phyloP scores from a whole-genome alignment of 495 filamentous ascomycete species.

The Penicillium pancosmium region DNA sequence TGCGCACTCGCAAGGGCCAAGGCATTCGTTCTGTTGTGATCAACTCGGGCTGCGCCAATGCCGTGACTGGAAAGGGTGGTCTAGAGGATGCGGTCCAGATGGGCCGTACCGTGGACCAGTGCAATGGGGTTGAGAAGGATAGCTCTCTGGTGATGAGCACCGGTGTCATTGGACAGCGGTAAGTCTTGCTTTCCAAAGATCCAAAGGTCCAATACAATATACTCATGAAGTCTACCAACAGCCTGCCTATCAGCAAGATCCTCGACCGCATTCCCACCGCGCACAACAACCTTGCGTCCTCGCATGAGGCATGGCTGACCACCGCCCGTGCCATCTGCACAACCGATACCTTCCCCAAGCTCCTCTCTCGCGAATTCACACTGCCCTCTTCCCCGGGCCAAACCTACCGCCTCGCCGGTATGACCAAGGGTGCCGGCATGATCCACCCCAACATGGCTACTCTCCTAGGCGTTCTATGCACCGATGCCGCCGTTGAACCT shows the following conservation, averaged over 20 bases:
- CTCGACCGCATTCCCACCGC: constrained; percentile 77
- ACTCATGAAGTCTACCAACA: constrained; percentile 26
- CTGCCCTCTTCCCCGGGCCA: constrained; percentile 76
- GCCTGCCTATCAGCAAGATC: constrained; percentile 91
- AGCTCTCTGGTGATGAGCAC: constrained; percentile 95
- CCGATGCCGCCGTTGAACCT: constrained; percentile 81
- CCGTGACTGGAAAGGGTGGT: constrained; percentile 90
- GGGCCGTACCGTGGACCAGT: constrained; percentile 75
- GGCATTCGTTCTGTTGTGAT: constrained; percentile 83
- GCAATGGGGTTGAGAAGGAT: constrained; percentile 61
- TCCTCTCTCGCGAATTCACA: constrained; percentile 79
- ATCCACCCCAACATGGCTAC: constrained; percentile 99
- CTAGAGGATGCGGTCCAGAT: constrained; percentile 86
- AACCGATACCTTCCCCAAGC: constrained; percentile 98
- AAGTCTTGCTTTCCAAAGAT: constrained; percentile 13
- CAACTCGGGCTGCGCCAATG: constrained; percentile 97
- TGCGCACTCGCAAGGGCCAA: constrained; percentile 64
- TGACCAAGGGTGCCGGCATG: constrained; percentile 99
- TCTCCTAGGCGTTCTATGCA: constrained; percentile 89
- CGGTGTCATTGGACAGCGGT: constrained; percentile 95
- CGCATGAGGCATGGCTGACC: constrained; percentile 83
- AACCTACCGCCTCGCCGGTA: constrained; percentile 84
- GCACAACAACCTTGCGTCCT: constrained; percentile 64
- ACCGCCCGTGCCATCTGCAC: constrained; percentile 95
- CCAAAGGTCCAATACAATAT: not conserved